A percentile compares a stretch with the other conserved stretches of the same genome.
Conservation (phyloP, 1,139 yeast genomes). For the Geotrichum restrictum region DNA sequence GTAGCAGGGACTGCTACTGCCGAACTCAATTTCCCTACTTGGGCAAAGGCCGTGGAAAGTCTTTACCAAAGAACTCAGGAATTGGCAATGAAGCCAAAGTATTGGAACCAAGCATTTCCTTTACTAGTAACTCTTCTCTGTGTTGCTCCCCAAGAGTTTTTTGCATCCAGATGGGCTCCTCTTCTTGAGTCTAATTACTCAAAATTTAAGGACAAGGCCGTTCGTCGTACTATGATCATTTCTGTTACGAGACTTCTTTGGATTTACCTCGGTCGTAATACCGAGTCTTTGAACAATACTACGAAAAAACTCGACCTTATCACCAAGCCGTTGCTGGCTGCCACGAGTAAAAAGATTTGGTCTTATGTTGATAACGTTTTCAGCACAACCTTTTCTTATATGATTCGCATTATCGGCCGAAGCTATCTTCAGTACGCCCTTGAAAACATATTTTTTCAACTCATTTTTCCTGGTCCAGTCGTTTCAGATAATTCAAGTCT, state of each 20-base stretch:
- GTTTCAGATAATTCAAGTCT: conserved; percentile 49
- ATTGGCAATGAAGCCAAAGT: conserved; percentile 46
- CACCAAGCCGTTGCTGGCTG: conserved; percentile 52
- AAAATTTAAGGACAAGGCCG: conserved; percentile 46
- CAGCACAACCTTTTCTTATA: conserved; percentile 62
- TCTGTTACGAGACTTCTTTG: conserved; percentile 74
- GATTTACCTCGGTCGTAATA: conserved; percentile 82
- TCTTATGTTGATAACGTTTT: conserved; percentile 57
- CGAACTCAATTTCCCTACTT: conserved; percentile 91
- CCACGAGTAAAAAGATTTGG: conserved; percentile 57
- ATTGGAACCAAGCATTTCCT: conserved; percentile 71
- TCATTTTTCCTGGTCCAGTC: conserved; percentile 46
- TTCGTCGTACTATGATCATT: conserved; percentile 51
- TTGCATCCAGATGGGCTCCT: conserved; percentile 68
- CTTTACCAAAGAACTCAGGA: conserved; percentile 54
- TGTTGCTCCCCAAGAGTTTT: conserved; percentile 76
- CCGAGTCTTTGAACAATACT: conserved; percentile 85
- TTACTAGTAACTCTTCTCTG: conserved; percentile 70
- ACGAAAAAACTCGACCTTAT: conserved; percentile 62
- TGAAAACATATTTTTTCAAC: conserved; percentile 68
- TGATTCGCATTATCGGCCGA: conserved; percentile 71
- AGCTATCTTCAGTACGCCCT: conserved; percentile 74
- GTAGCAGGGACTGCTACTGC: conserved; percentile 85
- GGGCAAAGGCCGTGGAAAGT: conserved; percentile 75
- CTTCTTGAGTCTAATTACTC: conserved; percentile 51